Evolutionary conservation across 306 rosid species (phyloP).

Genomic region (Phaseolus lunatus): DNA sequence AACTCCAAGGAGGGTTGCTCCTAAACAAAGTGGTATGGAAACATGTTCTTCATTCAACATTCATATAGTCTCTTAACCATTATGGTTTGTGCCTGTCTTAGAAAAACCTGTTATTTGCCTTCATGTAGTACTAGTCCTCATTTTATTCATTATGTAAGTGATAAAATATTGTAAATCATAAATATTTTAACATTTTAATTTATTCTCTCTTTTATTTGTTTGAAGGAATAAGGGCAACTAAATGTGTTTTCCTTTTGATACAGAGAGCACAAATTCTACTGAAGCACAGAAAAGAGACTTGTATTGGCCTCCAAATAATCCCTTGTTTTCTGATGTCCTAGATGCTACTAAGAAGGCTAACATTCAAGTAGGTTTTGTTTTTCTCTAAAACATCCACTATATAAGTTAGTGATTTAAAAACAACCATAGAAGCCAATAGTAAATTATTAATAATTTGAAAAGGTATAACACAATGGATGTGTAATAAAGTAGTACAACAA

Average conservation of each 20-base stretch:
- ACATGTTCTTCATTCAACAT: neutral
- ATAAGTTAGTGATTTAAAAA: neutral
- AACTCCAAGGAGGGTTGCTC: neutral
- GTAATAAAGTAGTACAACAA: neutral
- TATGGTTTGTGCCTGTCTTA: neutral
- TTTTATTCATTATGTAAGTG: neutral
- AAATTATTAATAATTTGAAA: neutral
- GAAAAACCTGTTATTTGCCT: neutral
- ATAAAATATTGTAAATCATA: neutral
- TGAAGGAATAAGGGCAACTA: neutral
- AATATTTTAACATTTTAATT: neutral
- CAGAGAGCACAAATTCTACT: neutral
- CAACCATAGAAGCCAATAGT: neutral
- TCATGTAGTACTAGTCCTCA: neutral
- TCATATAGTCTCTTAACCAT: neutral
- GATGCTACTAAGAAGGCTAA: neutral
- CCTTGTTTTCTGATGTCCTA: neutral
- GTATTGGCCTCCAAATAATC: neutral
- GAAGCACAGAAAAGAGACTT: constrained; percentile 17
- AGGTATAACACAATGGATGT: neutral
- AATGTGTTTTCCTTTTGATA: neutral
- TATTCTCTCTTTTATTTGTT: neutral
- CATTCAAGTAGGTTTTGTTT: constrained; percentile 35
- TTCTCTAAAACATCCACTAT: neutral
- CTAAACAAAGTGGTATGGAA: constrained; percentile 25